Evolutionary conservation across 176 grass and related monocot genomes (phyloP).

Genomic region (Lolium rigidum): DNA sequence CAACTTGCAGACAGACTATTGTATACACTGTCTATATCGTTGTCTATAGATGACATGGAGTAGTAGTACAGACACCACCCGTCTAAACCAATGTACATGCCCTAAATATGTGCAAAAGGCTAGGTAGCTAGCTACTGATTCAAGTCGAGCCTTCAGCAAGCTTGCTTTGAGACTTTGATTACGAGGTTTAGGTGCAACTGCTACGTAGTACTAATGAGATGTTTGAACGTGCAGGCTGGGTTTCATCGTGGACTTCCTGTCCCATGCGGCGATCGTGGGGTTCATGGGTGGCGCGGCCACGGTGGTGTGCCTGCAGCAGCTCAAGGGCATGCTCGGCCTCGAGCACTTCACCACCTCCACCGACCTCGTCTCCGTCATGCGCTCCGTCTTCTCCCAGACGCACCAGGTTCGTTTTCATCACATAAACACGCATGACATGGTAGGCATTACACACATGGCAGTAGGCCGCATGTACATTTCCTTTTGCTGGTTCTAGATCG

Average conservation of each 20-base stretch:
- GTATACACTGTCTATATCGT: too few species aligned
- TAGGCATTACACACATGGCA: too few species aligned
- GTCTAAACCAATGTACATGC: too few species aligned
- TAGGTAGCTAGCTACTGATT: background rate
- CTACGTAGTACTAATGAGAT: background rate
- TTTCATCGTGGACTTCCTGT: slow-evolving; percentile 93
- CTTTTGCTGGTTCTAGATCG: too few species aligned
- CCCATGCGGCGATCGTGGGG: slow-evolving; percentile 89
- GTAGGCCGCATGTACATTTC: too few species aligned
- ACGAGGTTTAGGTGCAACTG: slow-evolving; percentile 5
- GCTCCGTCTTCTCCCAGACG: slow-evolving; percentile 84
- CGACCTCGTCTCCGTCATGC: slow-evolving; percentile 87
- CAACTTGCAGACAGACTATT: too few species aligned
- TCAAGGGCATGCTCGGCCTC: slow-evolving; percentile 90
- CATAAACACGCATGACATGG: too few species aligned
- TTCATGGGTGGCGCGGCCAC: slow-evolving; percentile 98
- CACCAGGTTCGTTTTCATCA: slow-evolving; percentile 55
- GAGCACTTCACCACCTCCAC: slow-evolving; percentile 80
- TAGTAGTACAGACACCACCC: too few species aligned
- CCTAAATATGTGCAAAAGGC: background rate
- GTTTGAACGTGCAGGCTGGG: slow-evolving; percentile 53
- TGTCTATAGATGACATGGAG: too few species aligned
- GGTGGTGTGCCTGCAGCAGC: slow-evolving; percentile 94
- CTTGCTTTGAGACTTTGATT: background rate
- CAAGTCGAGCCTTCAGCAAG: background rate